Evolutionary conservation across 192 early-diverging fungal species (phyloP).

Genomic region (Podila clonocystis): DNA sequence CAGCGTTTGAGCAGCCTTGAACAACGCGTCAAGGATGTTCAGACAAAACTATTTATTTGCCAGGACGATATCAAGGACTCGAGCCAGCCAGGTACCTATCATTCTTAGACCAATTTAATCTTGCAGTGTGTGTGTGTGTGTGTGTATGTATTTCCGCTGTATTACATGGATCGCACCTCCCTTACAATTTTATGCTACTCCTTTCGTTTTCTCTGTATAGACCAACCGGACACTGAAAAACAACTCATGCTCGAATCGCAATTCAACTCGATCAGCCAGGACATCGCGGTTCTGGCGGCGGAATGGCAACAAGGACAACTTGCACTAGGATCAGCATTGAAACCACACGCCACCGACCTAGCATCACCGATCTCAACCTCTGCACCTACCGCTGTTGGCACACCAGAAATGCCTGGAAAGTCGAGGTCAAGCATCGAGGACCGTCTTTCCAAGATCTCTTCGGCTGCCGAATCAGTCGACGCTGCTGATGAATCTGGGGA

Average conservation of each 20-base stretch:
- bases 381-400: neutral
- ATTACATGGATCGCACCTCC: neutral
- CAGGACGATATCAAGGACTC: conserved; percentile 63
- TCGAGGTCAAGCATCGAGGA: neutral
- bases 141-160: too few species aligned
- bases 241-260: conserved; percentile 53
- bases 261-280: conserved; percentile 58
- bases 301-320: conserved; percentile 64
- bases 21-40: conserved; percentile 61
- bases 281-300: conserved; percentile 55
- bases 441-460: neutral
- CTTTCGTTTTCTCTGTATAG: neutral
- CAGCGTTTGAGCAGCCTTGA: conserved; percentile 56
- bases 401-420: neutral
- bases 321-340: conserved; percentile 30
- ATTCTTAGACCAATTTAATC: neutral
- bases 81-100: conserved; percentile 7
- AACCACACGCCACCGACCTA: neutral
- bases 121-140: too few species aligned
- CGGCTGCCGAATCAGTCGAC: neutral
- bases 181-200: neutral
- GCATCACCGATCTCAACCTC: neutral
- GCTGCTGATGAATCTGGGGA: neutral
- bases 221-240: conserved; percentile 27
- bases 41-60: conserved; percentile 66